These are phyloP conservation scores for Lippia alba DNA, from an alignment of 305 asterid genomes.

Conservation along the genomic window DNA sequence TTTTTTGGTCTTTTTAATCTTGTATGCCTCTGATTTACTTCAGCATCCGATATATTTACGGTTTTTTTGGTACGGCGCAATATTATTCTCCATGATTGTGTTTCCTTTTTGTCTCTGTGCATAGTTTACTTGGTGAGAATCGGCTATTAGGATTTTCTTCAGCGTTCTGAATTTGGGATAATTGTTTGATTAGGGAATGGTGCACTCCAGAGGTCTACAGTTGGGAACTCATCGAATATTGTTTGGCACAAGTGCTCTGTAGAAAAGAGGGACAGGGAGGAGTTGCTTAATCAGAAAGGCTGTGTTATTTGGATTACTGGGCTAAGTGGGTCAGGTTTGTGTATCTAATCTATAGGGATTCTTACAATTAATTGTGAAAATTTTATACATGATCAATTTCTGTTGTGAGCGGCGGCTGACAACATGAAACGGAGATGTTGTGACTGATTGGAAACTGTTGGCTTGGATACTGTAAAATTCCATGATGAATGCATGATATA, in stretches of 20 bases:
- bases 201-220: conserved; percentile 45
- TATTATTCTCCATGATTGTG: conserved; percentile 10
- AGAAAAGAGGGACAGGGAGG: conserved; percentile 75
- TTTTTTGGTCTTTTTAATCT: too few species aligned
- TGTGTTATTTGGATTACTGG: conserved; percentile 98
- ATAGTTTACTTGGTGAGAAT: conserved; percentile 29
- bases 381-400: conserved; percentile 1
- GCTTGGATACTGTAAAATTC: not conserved
- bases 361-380: conserved; percentile 8
- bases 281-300: conserved; percentile 92
- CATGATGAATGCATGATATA: not conserved
- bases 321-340: conserved; percentile 97
- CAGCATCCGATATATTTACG: too few species aligned
- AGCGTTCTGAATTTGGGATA: conserved; percentile 19
- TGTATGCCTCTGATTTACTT: too few species aligned
- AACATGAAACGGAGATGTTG: not conserved
- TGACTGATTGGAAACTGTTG: conserved; percentile 16
- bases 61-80: conserved; percentile 46
- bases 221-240: conserved; percentile 78
- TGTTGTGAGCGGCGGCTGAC: not conserved
- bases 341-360: conserved; percentile 2
- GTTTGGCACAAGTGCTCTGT: conserved; percentile 93
- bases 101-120: not conserved
- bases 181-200: conserved; percentile 51
- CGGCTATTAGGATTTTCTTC: not conserved